A percentile compares a stretch with the other conserved stretches of the same genome.
Conservation (phyloP, 2,329 filamentous ascomycete genomes). For the Clonostachys rhizophaga region DNA sequence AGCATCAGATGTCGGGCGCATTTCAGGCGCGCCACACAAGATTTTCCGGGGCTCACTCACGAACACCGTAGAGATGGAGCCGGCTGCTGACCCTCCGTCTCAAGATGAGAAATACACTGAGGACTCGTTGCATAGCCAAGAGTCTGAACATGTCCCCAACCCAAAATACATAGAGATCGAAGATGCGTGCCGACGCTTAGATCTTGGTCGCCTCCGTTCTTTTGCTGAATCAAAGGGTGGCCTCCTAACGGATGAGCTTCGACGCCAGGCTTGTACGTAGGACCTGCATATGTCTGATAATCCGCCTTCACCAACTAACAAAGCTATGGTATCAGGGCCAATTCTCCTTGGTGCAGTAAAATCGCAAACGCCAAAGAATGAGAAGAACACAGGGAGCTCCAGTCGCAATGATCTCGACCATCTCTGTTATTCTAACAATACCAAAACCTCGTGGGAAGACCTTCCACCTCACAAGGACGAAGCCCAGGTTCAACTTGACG, state of each 20-base stretch:
- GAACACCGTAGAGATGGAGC: too few relatives aligned
- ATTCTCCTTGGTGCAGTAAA: neutral
- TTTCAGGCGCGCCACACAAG: too few relatives aligned
- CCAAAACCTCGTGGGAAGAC: slow-evolving; percentile 46
- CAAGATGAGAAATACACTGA: too few relatives aligned
- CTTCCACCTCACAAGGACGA: slow-evolving; percentile 80
- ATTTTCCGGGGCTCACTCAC: too few relatives aligned
- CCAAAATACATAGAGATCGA: slow-evolving; percentile 34
- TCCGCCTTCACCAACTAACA: neutral
- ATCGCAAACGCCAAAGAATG: too few relatives aligned
- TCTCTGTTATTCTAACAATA: neutral
- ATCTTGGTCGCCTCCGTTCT: slow-evolving; percentile 49
- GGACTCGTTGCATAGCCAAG: neutral
- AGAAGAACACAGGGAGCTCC: too few relatives aligned
- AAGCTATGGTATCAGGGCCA: neutral
- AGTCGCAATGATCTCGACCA: too few relatives aligned
- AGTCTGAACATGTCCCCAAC: neutral
- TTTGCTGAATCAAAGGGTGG: slow-evolving; percentile 63
- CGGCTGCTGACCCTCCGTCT: too few relatives aligned
- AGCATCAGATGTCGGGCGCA: too few relatives aligned
- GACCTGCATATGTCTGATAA: slow-evolving; percentile 1
- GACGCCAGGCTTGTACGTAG: slow-evolving; percentile 70
- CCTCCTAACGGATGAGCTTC: slow-evolving; percentile 61
- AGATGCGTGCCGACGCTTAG: slow-evolving; percentile 53
- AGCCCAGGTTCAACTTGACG: slow-evolving; percentile 85